Evolutionary conservation across 31 red algal species (phyloP).

Genomic region (Endocladia muricata): DNA sequence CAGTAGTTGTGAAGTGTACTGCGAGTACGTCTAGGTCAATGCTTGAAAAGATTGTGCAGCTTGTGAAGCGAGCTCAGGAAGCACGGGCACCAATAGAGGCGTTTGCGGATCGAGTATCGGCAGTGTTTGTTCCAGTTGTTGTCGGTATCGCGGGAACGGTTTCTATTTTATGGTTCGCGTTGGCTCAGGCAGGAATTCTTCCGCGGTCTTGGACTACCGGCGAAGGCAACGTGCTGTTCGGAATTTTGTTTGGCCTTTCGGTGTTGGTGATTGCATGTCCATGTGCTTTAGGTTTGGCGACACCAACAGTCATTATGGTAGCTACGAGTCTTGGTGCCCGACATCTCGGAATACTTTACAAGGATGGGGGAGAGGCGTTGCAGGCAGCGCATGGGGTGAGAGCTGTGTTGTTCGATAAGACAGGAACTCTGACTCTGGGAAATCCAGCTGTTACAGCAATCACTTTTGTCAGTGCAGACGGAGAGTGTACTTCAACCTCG

Average conservation of each 20-base stretch:
- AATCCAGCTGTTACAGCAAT: background rate
- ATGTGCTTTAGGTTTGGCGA: slow-evolving; percentile 79
- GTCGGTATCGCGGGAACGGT: slow-evolving; percentile 30
- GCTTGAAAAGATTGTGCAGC: slow-evolving; percentile 61
- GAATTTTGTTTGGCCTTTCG: slow-evolving; percentile 51
- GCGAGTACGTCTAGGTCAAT: slow-evolving; percentile 22
- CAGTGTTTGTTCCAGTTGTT: slow-evolving; percentile 58
- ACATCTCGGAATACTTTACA: slow-evolving; percentile 56
- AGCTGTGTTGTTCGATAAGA: slow-evolving; percentile 75
- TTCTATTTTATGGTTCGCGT: slow-evolving; percentile 36
- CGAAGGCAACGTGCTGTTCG: slow-evolving; percentile 47
- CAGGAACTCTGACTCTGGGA: slow-evolving; percentile 68
- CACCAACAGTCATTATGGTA: slow-evolving; percentile 69
- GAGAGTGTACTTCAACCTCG: background rate
- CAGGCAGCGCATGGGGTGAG: slow-evolving; percentile 13
- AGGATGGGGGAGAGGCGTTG: slow-evolving; percentile 49
- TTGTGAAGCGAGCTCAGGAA: slow-evolving; percentile 78
- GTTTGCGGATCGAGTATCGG: slow-evolving; percentile 59
- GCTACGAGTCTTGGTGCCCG: slow-evolving; percentile 53
- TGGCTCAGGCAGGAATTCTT: slow-evolving; percentile 7
- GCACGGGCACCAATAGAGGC: slow-evolving; percentile 57
- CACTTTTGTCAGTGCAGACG: background rate
- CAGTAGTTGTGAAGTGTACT: slow-evolving; percentile 4
- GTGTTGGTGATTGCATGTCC: slow-evolving; percentile 78
- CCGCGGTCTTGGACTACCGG: slow-evolving; percentile 11